Base-by-base conservation (phyloP, 1,284 basidiomycete species). In the Malassezia globosa region DNA sequence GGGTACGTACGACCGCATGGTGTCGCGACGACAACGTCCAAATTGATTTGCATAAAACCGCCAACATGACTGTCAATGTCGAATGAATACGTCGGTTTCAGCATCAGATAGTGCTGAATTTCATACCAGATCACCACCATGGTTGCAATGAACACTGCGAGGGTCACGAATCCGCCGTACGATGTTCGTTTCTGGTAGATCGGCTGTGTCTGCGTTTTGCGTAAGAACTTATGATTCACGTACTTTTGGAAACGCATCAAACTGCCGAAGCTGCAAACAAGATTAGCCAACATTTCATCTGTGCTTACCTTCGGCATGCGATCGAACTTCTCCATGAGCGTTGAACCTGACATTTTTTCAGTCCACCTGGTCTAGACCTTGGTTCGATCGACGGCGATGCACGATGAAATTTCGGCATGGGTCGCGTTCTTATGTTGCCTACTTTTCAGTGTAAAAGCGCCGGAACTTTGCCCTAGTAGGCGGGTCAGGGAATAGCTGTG, bases 171-270 rank as follows among this genome's bases (percentile, higher is more conserved):
- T 1, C 92, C 92, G 39, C 92, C 83, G 16, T 83, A 81, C 56
- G 84, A 81, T 2, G 88, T 87, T 48, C 84, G 81, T 19, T 82
- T 74, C 61, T 84, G 87, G 78, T 95, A 96, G 0, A 85, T 83
- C 11, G 85, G 79, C 22, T 87, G 85, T n/a, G 61, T 66, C 49
- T 61, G 38, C 16, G 10, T 6, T 22, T 27, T 11, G 26, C 33
- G 29, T 27, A 14, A 31, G 29, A 31, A 3, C 16, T 39, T 11
- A 22, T 2, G n/a, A 7, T 7, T 24, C 25, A 38, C 50, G 4
- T 37, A 60, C 58, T 43, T 63, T 71, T n/a, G 68, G 68, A 25
- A 71, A 71, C 3, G 68, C 68, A 63, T 71, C 68, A 48, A 71
- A 71, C 25, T 63, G 60, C 14, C 61, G 61, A 29, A 68, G 58